Percentiles rank a stretch among this genome's conserved stretches.
phyloP scores from a whole-genome alignment of 192 early-diverging fungal genomes.

The Coemansia sp. region DNA sequence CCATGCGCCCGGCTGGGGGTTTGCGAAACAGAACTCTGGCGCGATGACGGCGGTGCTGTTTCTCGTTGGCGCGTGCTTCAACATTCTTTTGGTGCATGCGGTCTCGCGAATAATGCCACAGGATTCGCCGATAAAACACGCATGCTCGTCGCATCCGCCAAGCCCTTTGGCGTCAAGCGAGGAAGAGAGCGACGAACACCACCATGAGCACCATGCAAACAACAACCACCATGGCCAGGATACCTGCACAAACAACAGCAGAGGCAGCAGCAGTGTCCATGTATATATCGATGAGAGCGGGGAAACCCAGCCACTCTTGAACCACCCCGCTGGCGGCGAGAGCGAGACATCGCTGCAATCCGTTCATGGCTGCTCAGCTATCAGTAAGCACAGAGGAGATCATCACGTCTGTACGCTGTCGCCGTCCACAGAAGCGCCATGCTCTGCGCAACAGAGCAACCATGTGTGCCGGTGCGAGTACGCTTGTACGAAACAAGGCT shows the following conservation, averaged over 20 bases:
- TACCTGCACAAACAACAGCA: slow-evolving; percentile 1
- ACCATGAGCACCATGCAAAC: background rate
- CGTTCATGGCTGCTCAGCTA: background rate
- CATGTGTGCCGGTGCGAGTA: slow-evolving; percentile 37
- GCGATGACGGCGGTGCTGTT: slow-evolving; percentile 33
- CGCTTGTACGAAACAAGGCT: slow-evolving; percentile 32
- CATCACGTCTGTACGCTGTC: background rate
- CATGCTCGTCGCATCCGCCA: slow-evolving; percentile 46
- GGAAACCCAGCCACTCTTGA: background rate
- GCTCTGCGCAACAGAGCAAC: background rate
- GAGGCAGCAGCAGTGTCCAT: slow-evolving; percentile 3
- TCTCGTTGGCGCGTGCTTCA: slow-evolving; percentile 33
- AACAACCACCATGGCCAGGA: slow-evolving; percentile 1
- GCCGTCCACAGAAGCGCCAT: background rate
- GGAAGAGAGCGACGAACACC: background rate
- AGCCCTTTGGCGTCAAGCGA: slow-evolving; percentile 15
- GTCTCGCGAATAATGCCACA: slow-evolving; percentile 33
- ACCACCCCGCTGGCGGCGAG: background rate
- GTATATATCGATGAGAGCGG: background rate
- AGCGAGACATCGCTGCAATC: background rate
- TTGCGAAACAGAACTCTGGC: slow-evolving; percentile 19
- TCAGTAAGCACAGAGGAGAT: background rate
- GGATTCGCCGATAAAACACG: slow-evolving; percentile 48
- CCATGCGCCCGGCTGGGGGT: slow-evolving; percentile 8
- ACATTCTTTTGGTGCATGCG: slow-evolving; percentile 30